Evolutionary conservation across 495 filamentous ascomycete genomes (phyloP), one percentile per base, ranked within the genome.

Genomic region (Symbiotaphrina buchneri): DNA sequence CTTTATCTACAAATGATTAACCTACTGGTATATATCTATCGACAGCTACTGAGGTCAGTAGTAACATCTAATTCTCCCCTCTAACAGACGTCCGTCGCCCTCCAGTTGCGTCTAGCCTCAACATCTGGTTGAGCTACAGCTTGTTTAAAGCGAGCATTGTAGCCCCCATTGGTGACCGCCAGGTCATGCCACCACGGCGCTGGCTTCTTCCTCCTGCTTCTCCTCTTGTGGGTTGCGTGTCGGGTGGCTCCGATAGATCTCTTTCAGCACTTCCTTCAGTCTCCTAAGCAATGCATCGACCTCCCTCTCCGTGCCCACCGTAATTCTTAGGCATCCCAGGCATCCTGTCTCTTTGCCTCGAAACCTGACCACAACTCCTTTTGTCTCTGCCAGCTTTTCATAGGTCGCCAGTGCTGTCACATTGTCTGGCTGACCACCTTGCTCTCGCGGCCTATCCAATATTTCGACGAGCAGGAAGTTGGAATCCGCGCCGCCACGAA

Each of bases 401-500:
- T 97, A 95, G 13, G 81, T 64, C 13, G 62, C 66, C 42, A 87
- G 43, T 21, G 87, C 90, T 4, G 60, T 65, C 23, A 48, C 53
- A 42, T 94, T 97, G 47, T 74, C 71, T 10, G 85, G 71, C 41
- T 68, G 62, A 1, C 78, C 80, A 4, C 63, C 59, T 34, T 54
- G 43, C 25, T 43, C 47, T n/a, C 44, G 33, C n/a, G 61, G 55
- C 31, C 47, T 50, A 43, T 87, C 63, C 16, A 94, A 48, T 34
- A 95, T 76, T 58, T 95, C 76, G 21, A 79, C 78, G 7, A 97
- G 62, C 33, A 97, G 44, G 44, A 94, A 97, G 44, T 97, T 97
- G 24, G 74, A 65, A n/a, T 65, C 69, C 19, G 48, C 51, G 2
- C 87, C 87, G 18, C 87, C 90, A 5, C 71, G 58, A 44, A 94